Evolutionary conservation across 768 basidiomycete genomes (phyloP), one percentile per base, ranked within the genome.

Genomic region (Boletus rubroflammeus): DNA sequence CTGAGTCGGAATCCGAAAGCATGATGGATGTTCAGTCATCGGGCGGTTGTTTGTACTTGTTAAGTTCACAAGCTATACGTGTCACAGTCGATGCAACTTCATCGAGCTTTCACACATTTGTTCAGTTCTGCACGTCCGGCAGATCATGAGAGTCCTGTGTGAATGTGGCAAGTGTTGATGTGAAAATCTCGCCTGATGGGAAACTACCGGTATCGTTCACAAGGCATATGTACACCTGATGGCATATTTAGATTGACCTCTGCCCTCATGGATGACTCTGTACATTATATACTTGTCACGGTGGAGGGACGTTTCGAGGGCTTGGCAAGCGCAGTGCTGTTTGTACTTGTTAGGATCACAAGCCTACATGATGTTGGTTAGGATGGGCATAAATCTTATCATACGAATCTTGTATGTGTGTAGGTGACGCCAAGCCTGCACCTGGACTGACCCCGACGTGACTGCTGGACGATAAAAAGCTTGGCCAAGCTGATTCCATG

Each of bases 1-100:
- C 79, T 3, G 72, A 71, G n/a, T 81, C 81, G 3, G 76, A 75
- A 55, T 78, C 78, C 9, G 77, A 78, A 46, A 81, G 64, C 78
- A 81, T 80, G 63, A 28, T 43, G 48, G 10, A n/a, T 40, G 9
- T 51, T 25, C 10, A 19, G n/a, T n/a, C n/a, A n/a, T n/a, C n/a
- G n/a, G 32, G 40, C 3, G 43, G 56, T 61, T 64, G 55, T 64
- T 64, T 64, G 55, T 38, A 26, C 11, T n/a, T 62, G 55, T 64
- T 65, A 57, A 5, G 57, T 56, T 59, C 47, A 29, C 35, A 61
- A 50, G n/a, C n/a, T n/a, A n/a, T n/a, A n/a, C n/a, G n/a, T n/a
- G n/a, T n/a, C n/a, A n/a, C n/a, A n/a, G n/a, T n/a, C n/a, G n/a
- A n/a, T n/a, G n/a, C n/a, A n/a, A n/a, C n/a, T n/a, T n/a, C n/a